phyloP scores from a whole-genome alignment of 176 grass and related monocot species.

The Avena eriantha region DNA sequence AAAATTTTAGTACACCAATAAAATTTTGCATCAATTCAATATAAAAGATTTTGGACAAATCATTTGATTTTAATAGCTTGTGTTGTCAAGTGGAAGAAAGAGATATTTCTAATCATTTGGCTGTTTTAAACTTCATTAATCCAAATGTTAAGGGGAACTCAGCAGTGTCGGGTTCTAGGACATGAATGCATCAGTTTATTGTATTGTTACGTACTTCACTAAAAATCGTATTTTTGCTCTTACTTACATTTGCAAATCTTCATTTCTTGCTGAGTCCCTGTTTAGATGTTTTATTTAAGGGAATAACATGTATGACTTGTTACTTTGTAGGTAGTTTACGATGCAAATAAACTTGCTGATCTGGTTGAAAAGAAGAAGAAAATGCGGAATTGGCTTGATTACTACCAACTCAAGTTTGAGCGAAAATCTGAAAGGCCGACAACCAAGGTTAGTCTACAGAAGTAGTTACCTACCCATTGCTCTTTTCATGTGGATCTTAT shows the following conservation, averaged over 20 bases:
- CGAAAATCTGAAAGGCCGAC: constrained; percentile 72
- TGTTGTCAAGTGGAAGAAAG: background rate
- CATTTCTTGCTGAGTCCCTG: background rate
- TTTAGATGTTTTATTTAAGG: constrained; percentile 20
- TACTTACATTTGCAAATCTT: background rate
- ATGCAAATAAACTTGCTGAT: constrained; percentile 89
- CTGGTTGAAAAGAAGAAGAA: constrained; percentile 91
- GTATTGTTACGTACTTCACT: constrained; percentile 12
- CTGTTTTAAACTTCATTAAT: background rate
- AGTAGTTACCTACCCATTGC: background rate
- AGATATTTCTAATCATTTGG: background rate
- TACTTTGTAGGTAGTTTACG: constrained; percentile 72
- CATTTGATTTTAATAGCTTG: background rate
- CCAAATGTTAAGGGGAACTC: background rate
- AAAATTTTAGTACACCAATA: background rate
- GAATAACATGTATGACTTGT: constrained; percentile 13
- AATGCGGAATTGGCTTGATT: constrained; percentile 90
- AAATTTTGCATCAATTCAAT: background rate
- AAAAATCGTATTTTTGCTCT: background rate
- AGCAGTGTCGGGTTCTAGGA: background rate
- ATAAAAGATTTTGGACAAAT: background rate
- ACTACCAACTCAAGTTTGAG: constrained; percentile 83
- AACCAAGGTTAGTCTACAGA: constrained; percentile 65
- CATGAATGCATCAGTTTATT: constrained; percentile 15
- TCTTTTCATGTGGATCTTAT: constrained; percentile 7